A percentile compares a stretch with the other conserved stretches of the same genome.
Evolutionary conservation across 805 yeast species (phyloP).

Genomic region (Candida glaebosa): DNA sequence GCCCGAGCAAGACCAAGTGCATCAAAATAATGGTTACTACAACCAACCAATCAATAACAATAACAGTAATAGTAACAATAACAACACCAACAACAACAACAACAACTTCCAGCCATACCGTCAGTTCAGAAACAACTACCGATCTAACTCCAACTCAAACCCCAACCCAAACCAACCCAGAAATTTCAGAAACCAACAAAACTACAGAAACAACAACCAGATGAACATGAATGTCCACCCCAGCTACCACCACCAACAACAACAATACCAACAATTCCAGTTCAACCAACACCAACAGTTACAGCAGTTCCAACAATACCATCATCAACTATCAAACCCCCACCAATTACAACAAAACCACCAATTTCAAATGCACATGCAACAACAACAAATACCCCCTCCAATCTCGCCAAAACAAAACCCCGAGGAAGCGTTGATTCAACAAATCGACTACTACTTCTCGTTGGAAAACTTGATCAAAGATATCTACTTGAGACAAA

Average conservation of each 20-base stretch:
- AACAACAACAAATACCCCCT: conserved; percentile 35
- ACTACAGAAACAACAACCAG: conserved; percentile 16
- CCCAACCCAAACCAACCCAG: conserved; percentile 14
- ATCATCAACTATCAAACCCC: conserved; percentile 1
- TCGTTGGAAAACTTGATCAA: conserved; percentile 81
- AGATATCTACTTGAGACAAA: conserved; percentile 77
- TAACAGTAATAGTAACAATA: conserved; percentile 7
- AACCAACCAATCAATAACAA: conserved; percentile 6
- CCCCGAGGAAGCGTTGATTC: conserved; percentile 41
- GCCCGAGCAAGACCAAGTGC: conserved; percentile 11
- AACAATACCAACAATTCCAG: conserved; percentile 5
- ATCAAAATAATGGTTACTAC: conserved; percentile 6
- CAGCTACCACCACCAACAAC: conserved; percentile 5
- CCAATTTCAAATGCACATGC: conserved; percentile 13
- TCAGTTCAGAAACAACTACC: conserved; percentile 22
- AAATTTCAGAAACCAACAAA: conserved; percentile 19
- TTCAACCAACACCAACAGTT: conserved; percentile 8
- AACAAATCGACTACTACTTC: conserved; percentile 88
- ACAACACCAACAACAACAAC: conserved; percentile 14
- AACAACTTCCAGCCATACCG: conserved; percentile 16
- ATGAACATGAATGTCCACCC: conserved; percentile 8
- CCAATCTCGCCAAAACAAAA: conserved; percentile 47
- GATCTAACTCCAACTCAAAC: conserved; percentile 15
- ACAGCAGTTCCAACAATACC: conserved; percentile 10
- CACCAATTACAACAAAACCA: conserved; percentile 11